These are phyloP conservation scores for Saccharomycopsis malanga DNA, from an alignment of 805 yeast genomes.

Conservation along the genomic window DNA sequence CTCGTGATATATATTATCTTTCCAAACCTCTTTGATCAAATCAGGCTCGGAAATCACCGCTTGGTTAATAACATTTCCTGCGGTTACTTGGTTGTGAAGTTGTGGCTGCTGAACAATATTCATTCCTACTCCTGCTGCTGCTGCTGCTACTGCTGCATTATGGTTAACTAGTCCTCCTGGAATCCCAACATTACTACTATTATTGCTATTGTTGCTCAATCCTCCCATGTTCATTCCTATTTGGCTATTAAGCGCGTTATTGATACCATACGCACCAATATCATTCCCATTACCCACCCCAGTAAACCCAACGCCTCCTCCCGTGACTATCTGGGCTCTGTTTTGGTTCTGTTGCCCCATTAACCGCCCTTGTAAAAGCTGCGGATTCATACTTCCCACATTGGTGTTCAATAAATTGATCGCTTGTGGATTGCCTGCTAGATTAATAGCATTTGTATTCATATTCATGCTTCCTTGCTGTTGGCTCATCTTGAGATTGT, in stretches of 20 bases:
- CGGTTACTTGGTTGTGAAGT: constrained; percentile 21
- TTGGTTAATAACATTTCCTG: constrained; percentile 6
- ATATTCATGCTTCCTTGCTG: constrained; percentile 12
- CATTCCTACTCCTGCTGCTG: constrained; percentile 1
- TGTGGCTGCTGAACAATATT: constrained; percentile 19
- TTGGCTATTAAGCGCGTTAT: not conserved
- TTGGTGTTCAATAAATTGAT: constrained; percentile 9
- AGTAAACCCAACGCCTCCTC: not conserved
- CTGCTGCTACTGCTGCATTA: not conserved
- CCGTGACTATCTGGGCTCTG: not conserved
- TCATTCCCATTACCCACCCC: not conserved
- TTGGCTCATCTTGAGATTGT: constrained; percentile 19
- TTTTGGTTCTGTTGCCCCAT: constrained; percentile 5
- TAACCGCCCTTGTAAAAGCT: constrained; percentile 1
- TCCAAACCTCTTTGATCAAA: constrained; percentile 59
- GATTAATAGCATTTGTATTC: not conserved
- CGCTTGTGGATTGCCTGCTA: not conserved
- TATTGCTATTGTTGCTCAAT: not conserved
- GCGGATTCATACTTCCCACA: constrained; percentile 6
- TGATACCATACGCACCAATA: not conserved
- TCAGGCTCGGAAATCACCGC: constrained; percentile 16
- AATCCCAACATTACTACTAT: not conserved
- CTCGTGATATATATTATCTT: constrained; percentile 58
- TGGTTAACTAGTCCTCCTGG: constrained; percentile 7
- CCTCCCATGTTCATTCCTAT: not conserved